Percentiles rank a stretch among this genome's conserved stretches.
These are phyloP conservation scores for Penicillium sp. DNA, from an alignment of 2,329 filamentous ascomycete species.

Conservation along the genomic window DNA sequence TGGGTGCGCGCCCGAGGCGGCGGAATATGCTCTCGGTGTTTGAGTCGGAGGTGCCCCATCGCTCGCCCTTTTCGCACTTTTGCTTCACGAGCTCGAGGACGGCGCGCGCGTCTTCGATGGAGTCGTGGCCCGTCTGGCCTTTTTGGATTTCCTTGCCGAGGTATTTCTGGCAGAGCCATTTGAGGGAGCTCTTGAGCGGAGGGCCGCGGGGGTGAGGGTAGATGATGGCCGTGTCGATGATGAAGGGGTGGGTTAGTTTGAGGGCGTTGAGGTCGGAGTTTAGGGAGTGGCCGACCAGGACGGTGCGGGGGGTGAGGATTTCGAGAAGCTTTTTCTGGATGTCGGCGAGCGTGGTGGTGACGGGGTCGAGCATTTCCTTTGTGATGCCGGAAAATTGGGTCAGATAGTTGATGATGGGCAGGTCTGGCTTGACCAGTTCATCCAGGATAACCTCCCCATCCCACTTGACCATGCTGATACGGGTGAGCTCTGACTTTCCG, in stretches of 20 bases:
- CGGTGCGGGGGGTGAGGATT: slow-evolving; percentile 54
- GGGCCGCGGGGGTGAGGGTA: slow-evolving; percentile 88
- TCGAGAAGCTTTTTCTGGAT: slow-evolving; percentile 74
- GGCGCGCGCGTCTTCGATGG: slow-evolving; percentile 84
- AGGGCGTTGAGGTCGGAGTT: slow-evolving; percentile 67
- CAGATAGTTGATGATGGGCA: slow-evolving; percentile 87
- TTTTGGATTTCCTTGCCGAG: slow-evolving; percentile 85
- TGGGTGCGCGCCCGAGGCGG: slow-evolving; percentile 61
- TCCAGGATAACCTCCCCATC: slow-evolving; percentile 77
- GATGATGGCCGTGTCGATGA: slow-evolving; percentile 85
- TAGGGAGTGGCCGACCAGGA: slow-evolving; percentile 47
- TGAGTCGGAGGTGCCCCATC: slow-evolving; percentile 76
- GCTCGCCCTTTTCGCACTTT: slow-evolving; percentile 88
- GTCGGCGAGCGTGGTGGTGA: slow-evolving; percentile 78
- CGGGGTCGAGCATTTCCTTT: slow-evolving; percentile 70
- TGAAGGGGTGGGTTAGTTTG: slow-evolving; percentile 82
- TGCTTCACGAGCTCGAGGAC: slow-evolving; percentile 90
- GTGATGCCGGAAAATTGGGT: slow-evolving; percentile 93
- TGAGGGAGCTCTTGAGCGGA: slow-evolving; percentile 84
- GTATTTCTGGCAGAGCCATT: slow-evolving; percentile 83
- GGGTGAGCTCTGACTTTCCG: slow-evolving; percentile 75
- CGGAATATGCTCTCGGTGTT: slow-evolving; percentile 87
- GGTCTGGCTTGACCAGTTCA: slow-evolving; percentile 83
- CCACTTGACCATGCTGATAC: slow-evolving; percentile 85
- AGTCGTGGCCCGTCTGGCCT: slow-evolving; percentile 76